A percentile compares a stretch with the other conserved stretches of the same genome.
Conservation (phyloP, 129 eudicot species). For the Saussurea involucrata region DNA sequence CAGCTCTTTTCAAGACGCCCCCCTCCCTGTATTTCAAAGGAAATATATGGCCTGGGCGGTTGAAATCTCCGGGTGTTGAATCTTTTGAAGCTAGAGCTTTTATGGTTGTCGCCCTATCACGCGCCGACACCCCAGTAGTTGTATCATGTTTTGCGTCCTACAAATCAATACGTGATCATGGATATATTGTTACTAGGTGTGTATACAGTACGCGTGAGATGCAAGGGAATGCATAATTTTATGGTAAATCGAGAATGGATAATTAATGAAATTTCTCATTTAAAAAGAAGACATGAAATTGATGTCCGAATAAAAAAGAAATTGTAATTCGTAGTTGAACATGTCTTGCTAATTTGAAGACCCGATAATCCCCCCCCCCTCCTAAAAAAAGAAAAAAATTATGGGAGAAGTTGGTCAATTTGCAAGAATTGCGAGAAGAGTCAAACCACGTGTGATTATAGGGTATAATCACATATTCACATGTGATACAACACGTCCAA, state of each 20-base stretch:
- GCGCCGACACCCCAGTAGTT: constrained; percentile 73
- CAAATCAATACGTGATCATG: constrained; percentile 1
- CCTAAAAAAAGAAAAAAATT: too few relatives aligned
- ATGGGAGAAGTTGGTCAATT: too few relatives aligned
- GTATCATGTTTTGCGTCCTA: constrained; percentile 81
- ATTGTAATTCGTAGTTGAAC: not conserved
- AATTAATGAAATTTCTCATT: not conserved
- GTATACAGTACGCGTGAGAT: not conserved
- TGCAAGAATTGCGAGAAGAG: too few relatives aligned
- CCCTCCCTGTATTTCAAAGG: constrained; percentile 93
- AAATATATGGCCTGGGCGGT: constrained; percentile 95
- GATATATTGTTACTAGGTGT: not conserved
- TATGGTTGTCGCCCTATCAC: constrained; percentile 59
- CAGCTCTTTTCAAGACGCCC: constrained; percentile 93
- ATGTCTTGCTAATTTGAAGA: not conserved
- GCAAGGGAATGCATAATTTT: not conserved
- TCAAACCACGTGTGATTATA: too few relatives aligned
- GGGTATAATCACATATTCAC: too few relatives aligned
- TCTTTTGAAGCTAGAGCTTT: constrained; percentile 63
- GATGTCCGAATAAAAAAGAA: not conserved
- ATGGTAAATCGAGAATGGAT: not conserved
- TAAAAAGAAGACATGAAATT: not conserved
- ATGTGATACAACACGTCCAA: too few relatives aligned
- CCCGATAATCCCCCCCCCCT: too few relatives aligned
- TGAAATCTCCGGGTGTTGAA: constrained; percentile 85